Percentiles rank a stretch among this genome's conserved stretches.
Conservation (phyloP, 108 stramenopile genomes). For the Cyclotella choctawhatcheeana region DNA sequence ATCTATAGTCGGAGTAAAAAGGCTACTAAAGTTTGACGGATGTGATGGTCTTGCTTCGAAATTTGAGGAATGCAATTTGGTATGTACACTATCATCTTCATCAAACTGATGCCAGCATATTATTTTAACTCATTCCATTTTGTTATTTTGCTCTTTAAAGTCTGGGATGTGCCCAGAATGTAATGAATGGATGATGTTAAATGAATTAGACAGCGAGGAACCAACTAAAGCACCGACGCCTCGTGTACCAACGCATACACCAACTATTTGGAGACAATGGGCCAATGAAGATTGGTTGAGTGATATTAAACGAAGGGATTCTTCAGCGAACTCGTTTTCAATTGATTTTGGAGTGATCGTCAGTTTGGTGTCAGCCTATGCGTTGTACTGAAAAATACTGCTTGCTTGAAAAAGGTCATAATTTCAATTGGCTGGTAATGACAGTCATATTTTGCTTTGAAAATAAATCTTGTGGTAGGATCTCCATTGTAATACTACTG, state of each 20-base stretch:
- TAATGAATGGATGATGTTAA: conserved; percentile 25
- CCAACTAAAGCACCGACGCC: conserved; percentile 28
- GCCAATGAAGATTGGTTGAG: conserved; percentile 42
- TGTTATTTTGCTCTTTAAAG: background rate
- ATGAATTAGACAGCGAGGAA: conserved; percentile 11
- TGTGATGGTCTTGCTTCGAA: conserved; percentile 35
- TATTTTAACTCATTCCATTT: background rate
- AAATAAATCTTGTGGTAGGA: background rate
- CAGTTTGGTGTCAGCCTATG: background rate
- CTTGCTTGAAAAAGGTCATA: background rate
- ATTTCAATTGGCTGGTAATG: background rate
- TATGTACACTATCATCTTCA: background rate
- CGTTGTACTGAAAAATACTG: background rate
- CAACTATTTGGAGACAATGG: conserved; percentile 13
- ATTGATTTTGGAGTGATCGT: conserved; percentile 2
- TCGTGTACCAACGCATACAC: conserved; percentile 14
- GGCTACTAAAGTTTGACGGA: conserved; percentile 38
- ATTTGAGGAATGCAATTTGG: conserved; percentile 30
- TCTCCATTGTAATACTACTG: too few relatives aligned
- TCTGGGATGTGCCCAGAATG: conserved; percentile 51
- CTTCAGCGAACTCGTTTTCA: conserved; percentile 3
- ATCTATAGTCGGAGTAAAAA: conserved; percentile 29
- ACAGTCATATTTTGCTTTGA: background rate
- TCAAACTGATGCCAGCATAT: background rate
- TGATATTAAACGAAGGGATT: conserved; percentile 40